A percentile compares a stretch with the other conserved stretches of the same genome.
Conservation (phyloP, 2,329 filamentous ascomycete genomes). For the Exophiala dermatitidis region DNA sequence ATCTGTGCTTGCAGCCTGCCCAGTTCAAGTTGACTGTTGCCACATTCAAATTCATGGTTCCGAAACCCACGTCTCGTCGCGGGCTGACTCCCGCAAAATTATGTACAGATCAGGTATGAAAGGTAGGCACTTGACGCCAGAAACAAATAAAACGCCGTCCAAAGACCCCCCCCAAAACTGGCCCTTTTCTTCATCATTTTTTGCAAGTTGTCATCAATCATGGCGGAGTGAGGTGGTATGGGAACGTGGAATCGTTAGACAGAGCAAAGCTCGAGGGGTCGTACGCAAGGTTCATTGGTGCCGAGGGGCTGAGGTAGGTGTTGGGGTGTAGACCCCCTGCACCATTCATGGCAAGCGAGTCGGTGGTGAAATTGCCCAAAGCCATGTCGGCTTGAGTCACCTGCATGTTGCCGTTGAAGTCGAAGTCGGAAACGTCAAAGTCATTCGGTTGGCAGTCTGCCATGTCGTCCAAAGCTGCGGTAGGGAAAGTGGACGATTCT, state of each 20-base stretch:
- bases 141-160: not conserved
- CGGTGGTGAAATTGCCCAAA: slow-evolving; percentile 1
- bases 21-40: not conserved
- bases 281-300: slow-evolving; percentile 3
- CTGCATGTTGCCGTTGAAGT: slow-evolving; percentile 3
- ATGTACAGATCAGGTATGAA: not conserved
- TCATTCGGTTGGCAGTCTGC: slow-evolving; percentile 5
- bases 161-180: not conserved
- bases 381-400: not conserved
- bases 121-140: not conserved
- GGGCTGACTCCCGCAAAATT: not conserved
- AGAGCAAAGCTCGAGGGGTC: not conserved
- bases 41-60: not conserved
- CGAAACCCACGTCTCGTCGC: not conserved
- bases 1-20: not conserved
- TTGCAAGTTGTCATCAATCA: slow-evolving; percentile 1
- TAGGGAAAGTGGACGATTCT: slow-evolving; percentile 12
- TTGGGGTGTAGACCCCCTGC: slow-evolving; percentile 5
- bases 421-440: slow-evolving; percentile 2
- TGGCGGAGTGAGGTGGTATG: not conserved
- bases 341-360: slow-evolving; percentile 5
- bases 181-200: not conserved
- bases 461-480: slow-evolving; percentile 15
- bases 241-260: not conserved
- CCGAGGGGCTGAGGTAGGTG: not conserved